phyloP scores from a whole-genome alignment of 2,329 filamentous ascomycete genomes.

The Fusarium citri region DNA sequence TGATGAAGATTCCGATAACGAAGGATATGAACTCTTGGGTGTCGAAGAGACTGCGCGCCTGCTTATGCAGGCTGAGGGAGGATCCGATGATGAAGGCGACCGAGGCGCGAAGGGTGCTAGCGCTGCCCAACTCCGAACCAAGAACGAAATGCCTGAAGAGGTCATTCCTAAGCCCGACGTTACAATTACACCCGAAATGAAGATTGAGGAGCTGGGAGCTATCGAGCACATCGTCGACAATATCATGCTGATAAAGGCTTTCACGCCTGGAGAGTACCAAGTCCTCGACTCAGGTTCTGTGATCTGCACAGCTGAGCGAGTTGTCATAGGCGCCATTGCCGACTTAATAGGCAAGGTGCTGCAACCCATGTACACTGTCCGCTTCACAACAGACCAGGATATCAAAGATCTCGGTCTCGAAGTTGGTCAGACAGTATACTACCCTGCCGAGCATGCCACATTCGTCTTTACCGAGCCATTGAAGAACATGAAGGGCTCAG shows the following conservation, averaged over 20 bases:
- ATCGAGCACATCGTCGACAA: constrained; percentile 84
- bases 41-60: constrained; percentile 86
- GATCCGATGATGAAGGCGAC: constrained; percentile 80
- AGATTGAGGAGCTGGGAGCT: constrained; percentile 78
- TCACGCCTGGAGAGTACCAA: constrained; percentile 81
- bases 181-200: constrained; percentile 79
- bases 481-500: constrained; percentile 84
- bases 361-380: constrained; percentile 86
- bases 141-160: constrained; percentile 80
- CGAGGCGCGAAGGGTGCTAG: constrained; percentile 55
- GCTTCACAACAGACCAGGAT: constrained; percentile 76
- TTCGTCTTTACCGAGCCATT: constrained; percentile 90
- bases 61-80: constrained; percentile 84
- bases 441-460: constrained; percentile 80
- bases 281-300: constrained; percentile 88
- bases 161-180: constrained; percentile 80
- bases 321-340: constrained; percentile 82
- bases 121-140: constrained; percentile 73
- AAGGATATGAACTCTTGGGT: constrained; percentile 78
- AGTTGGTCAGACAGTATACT: constrained; percentile 80
- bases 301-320: constrained; percentile 80
- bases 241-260: constrained; percentile 81
- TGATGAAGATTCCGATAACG: constrained; percentile 68
- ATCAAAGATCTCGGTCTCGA: constrained; percentile 74
- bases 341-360: constrained; percentile 89